A percentile compares a stretch with the other conserved stretches of the same genome.
Evolutionary conservation across 306 rosid species (phyloP).

Genomic region (Betula pendula): DNA sequence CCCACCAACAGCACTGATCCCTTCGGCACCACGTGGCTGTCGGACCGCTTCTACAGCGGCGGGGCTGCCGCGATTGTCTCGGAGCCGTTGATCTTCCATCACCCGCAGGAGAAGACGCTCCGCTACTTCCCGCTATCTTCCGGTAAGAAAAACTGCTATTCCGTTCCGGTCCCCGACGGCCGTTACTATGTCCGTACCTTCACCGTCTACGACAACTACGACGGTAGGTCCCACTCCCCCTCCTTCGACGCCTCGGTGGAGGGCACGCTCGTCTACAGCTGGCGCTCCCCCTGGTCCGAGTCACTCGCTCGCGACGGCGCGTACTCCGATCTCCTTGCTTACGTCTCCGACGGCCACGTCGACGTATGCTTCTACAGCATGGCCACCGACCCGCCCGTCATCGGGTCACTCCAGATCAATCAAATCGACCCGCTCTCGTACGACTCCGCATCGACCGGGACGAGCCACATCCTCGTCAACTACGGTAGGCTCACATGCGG

Average conservation of each 20-base stretch:
- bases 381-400: constrained; percentile 84
- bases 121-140: constrained; percentile 75
- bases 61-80: constrained; percentile 68
- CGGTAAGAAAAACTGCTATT: constrained; percentile 93
- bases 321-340: constrained; percentile 75
- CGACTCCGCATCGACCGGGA: constrained; percentile 37
- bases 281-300: constrained; percentile 89
- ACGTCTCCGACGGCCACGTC: constrained; percentile 49
- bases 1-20: constrained; percentile 58
- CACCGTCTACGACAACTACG: constrained; percentile 93
- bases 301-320: constrained; percentile 67
- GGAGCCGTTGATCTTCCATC: constrained; percentile 72
- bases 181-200: constrained; percentile 79
- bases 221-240: constrained; percentile 83
- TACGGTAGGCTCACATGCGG: constrained; percentile 81
- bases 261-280: constrained; percentile 76
- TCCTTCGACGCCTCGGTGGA: constrained; percentile 80
- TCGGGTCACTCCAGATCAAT: constrained; percentile 70
- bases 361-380: constrained; percentile 85
- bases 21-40: constrained; percentile 65
- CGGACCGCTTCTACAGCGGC: constrained; percentile 87
- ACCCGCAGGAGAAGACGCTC: constrained; percentile 77
- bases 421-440: constrained; percentile 69
- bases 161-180: constrained; percentile 52
- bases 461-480: constrained; percentile 54